Conservation (phyloP, 805 yeast species). For the Zygotorulaspora sp. region DNA sequence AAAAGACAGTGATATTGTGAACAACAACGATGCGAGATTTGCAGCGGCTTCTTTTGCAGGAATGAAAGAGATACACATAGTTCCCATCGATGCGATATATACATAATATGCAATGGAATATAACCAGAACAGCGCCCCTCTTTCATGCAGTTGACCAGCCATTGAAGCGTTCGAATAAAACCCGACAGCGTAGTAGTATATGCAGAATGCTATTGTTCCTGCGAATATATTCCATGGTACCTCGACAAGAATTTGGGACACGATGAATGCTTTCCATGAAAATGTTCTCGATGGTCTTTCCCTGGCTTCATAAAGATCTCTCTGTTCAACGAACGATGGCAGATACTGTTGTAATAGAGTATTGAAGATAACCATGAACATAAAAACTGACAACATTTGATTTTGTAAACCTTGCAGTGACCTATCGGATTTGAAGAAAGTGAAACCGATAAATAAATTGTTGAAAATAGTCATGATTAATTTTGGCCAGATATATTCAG, state of each 20-base stretch:
- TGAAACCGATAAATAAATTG: slow-evolving; percentile 67
- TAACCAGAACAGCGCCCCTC: slow-evolving; percentile 58
- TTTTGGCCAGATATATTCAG: slow-evolving; percentile 57
- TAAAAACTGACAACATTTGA: slow-evolving; percentile 73
- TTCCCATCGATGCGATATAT: slow-evolving; percentile 55
- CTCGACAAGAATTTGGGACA: slow-evolving; percentile 61
- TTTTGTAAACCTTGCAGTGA: slow-evolving; percentile 72
- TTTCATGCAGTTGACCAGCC: slow-evolving; percentile 43
- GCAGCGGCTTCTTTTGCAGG: slow-evolving; percentile 62
- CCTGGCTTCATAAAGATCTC: slow-evolving; percentile 66
- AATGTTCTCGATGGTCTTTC: slow-evolving; percentile 71
- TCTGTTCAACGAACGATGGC: slow-evolving; percentile 56
- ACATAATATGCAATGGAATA: slow-evolving; percentile 45
- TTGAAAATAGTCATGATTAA: slow-evolving; percentile 48
- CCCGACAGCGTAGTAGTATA: slow-evolving; percentile 71
- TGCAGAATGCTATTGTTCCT: slow-evolving; percentile 60
- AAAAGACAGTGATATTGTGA: slow-evolving; percentile 61
- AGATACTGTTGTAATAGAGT: slow-evolving; percentile 59
- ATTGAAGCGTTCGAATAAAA: slow-evolving; percentile 56
- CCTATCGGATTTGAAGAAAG: slow-evolving; percentile 63
- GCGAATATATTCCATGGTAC: slow-evolving; percentile 57
- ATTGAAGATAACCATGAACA: slow-evolving; percentile 55
- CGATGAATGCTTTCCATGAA: slow-evolving; percentile 58
- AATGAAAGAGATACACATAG: slow-evolving; percentile 53
- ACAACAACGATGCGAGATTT: slow-evolving; percentile 51